Evolutionary conservation across 768 basidiomycete species (phyloP).

Genomic region (Lactarius indigo): DNA sequence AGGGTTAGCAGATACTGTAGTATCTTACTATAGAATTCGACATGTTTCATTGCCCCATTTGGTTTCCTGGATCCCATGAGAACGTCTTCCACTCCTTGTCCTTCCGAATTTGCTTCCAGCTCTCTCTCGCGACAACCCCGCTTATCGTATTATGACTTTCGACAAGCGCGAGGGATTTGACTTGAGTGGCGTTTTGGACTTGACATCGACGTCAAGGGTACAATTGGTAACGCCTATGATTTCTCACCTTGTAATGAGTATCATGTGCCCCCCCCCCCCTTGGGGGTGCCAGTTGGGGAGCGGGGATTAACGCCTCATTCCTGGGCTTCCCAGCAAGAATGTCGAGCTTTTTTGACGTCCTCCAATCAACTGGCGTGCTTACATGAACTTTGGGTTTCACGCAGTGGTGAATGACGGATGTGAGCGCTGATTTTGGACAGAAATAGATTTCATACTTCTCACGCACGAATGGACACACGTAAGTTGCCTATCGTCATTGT

Average conservation of each 20-base stretch:
- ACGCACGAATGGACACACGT: not conserved
- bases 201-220: not conserved
- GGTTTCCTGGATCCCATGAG: not conserved
- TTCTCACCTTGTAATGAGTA: not conserved
- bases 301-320: constrained; percentile 20
- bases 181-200: not conserved
- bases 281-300: not conserved
- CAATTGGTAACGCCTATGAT: not conserved
- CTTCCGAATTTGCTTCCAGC: not conserved
- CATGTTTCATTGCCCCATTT: not conserved
- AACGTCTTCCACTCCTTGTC: not conserved
- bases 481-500: not conserved
- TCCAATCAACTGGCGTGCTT: constrained; percentile 7
- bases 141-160: not conserved
- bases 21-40: not conserved
- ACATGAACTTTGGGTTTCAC: not conserved
- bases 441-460: not conserved
- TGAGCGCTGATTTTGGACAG: not conserved
- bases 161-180: not conserved
- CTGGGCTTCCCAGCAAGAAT: constrained; percentile 15
- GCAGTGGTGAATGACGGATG: not conserved
- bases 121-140: not conserved
- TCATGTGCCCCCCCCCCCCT: not conserved
- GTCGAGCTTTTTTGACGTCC: constrained; percentile 11
- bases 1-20: not conserved